Evolutionary conservation across 148 eudicot species (phyloP).

Genomic region (Linanthus parryae): DNA sequence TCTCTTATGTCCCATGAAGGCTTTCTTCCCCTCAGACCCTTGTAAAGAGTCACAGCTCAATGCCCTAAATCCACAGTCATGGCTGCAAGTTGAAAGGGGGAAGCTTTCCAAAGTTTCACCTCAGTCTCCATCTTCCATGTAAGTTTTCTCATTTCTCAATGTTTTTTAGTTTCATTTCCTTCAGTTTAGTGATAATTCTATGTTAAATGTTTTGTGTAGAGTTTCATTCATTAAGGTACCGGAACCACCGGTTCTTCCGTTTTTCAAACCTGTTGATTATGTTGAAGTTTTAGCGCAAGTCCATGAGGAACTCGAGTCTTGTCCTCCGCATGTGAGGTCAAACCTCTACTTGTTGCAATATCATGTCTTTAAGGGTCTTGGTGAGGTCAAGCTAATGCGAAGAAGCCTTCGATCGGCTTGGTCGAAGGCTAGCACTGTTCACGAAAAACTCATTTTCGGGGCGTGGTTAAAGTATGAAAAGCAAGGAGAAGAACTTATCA

Average conservation of each 20-base stretch:
- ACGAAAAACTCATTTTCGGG: constrained; percentile 75
- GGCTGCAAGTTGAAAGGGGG: constrained; percentile 98
- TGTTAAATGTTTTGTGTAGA: constrained; percentile 36
- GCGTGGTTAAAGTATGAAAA: constrained; percentile 96
- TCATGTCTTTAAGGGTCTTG: constrained; percentile 94
- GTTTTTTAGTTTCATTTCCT: neutral
- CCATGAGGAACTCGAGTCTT: constrained; percentile 86
- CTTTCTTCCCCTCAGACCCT: constrained; percentile 72
- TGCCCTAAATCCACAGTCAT: constrained; percentile 84
- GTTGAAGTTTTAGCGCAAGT: constrained; percentile 92
- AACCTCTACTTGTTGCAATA: constrained; percentile 71
- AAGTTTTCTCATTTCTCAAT: constrained; percentile 19
- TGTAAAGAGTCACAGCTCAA: constrained; percentile 83
- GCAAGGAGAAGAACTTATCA: constrained; percentile 74
- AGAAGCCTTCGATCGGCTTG: constrained; percentile 90
- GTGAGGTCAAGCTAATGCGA: constrained; percentile 81
- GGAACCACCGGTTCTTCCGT: constrained; percentile 73
- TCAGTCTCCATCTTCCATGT: constrained; percentile 77
- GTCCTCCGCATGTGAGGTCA: constrained; percentile 54
- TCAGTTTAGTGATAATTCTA: neutral
- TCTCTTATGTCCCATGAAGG: constrained; percentile 91
- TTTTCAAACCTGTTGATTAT: constrained; percentile 87
- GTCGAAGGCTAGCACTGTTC: constrained; percentile 63
- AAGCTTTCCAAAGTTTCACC: constrained; percentile 60
- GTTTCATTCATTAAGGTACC: constrained; percentile 91